phyloP scores from a whole-genome alignment of 352 stramenopile species.

The Aphanomyces stellatus region DNA sequence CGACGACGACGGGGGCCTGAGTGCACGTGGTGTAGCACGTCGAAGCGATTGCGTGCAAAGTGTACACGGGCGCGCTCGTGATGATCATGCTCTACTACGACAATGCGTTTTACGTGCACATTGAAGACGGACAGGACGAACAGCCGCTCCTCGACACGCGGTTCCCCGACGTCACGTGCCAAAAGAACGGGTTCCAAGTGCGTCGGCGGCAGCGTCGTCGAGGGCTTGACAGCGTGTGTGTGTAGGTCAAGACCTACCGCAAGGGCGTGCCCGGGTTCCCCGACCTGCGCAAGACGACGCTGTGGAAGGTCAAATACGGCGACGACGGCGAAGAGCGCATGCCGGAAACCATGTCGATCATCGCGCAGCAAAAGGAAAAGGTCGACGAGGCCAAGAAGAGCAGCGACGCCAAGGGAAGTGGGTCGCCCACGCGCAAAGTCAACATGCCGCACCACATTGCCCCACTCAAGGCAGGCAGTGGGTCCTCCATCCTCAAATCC shows the following conservation, averaged over 20 bases:
- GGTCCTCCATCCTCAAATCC: conserved; percentile 28
- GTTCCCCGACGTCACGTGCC: conserved; percentile 89
- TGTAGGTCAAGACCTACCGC: conserved; percentile 43
- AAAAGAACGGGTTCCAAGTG: conserved; percentile 78
- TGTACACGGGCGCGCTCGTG: conserved; percentile 87
- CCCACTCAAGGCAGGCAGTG: conserved; percentile 55
- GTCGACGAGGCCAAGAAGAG: conserved; percentile 45
- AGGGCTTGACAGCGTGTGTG: too few species aligned
- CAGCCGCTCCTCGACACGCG: conserved; percentile 88
- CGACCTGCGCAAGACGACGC: conserved; percentile 57
- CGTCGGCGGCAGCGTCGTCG: too few species aligned
- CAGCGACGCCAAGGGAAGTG: conserved; percentile 32
- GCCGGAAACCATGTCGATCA: conserved; percentile 13
- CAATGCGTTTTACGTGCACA: conserved; percentile 87
- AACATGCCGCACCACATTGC: conserved; percentile 74
- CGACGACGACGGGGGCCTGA: not conserved
- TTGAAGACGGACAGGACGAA: conserved; percentile 84
- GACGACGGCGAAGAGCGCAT: conserved; percentile 29
- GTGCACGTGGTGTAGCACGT: conserved; percentile 54
- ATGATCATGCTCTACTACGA: conserved; percentile 90
- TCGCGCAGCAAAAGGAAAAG: conserved; percentile 12
- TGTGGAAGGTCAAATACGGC: conserved; percentile 76
- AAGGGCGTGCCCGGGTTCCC: conserved; percentile 52
- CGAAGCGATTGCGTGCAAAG: conserved; percentile 92
- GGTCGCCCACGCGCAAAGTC: conserved; percentile 39